Conservation (phyloP, 202 grass and related monocot genomes). For the Sporobolus alterniflorus region DNA sequence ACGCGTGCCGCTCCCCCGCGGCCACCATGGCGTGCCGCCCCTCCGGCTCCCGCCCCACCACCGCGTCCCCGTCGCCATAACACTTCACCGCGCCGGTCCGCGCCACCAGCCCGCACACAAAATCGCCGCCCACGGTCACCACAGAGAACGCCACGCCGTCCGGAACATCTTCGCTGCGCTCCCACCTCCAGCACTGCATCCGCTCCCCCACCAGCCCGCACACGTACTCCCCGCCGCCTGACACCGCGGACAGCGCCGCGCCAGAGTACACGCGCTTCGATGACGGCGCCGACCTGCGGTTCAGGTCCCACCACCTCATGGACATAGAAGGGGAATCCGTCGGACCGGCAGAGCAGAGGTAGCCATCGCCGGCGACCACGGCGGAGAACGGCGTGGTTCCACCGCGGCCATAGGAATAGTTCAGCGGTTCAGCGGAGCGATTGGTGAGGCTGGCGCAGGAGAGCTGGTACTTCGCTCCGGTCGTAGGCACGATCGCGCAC, state of each 20-base stretch:
- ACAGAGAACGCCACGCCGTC: slow-evolving; percentile 39
- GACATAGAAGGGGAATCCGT: slow-evolving; percentile 19
- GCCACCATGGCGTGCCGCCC: slow-evolving; percentile 56
- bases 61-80: slow-evolving; percentile 42
- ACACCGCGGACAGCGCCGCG: slow-evolving; percentile 50
- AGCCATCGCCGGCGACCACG: slow-evolving; percentile 77
- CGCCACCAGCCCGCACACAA: slow-evolving; percentile 69
- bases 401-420: slow-evolving; percentile 39
- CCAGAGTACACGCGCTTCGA: slow-evolving; percentile 74
- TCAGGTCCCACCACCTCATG: slow-evolving; percentile 82
- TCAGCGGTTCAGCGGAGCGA: slow-evolving; percentile 3
- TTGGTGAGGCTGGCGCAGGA: slow-evolving; percentile 50
- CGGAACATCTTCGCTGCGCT: slow-evolving; percentile 3
- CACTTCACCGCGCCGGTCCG: slow-evolving; percentile 51
- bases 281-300: not conserved
- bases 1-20: slow-evolving; percentile 73
- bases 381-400: slow-evolving; percentile 46
- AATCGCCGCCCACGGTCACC: slow-evolving; percentile 62
- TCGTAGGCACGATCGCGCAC: slow-evolving; percentile 44
- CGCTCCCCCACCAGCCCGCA: slow-evolving; percentile 49
- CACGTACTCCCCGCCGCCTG: slow-evolving; percentile 63
- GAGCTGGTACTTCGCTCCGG: slow-evolving; percentile 9
- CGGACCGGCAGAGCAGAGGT: slow-evolving; percentile 61
- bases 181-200: slow-evolving; percentile 80
- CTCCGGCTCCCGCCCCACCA: slow-evolving; percentile 38